Evolutionary conservation across 78 protist species (phyloP).

Genomic region (Bigelowiella natans): DNA sequence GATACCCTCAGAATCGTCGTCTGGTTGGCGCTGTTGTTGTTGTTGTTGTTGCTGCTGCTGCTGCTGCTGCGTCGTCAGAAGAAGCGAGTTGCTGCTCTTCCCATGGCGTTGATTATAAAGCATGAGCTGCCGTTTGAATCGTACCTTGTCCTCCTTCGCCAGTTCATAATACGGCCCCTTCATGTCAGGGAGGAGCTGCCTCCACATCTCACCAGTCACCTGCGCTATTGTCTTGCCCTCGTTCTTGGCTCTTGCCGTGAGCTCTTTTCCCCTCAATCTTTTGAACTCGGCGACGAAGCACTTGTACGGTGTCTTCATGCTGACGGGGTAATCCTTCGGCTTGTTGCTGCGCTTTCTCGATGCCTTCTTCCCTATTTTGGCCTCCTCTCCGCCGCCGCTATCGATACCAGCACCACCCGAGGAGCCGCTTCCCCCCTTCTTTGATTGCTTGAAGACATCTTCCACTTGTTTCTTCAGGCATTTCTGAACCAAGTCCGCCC

Average conservation of each 20-base stretch:
- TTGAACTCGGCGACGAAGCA: background rate
- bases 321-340: background rate
- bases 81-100: too few relatives aligned
- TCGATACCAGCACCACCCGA: too few relatives aligned
- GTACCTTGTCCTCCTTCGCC: background rate
- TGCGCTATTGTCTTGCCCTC: background rate
- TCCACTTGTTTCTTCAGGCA: background rate
- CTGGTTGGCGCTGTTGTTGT: too few relatives aligned
- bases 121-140: background rate
- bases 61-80: too few relatives aligned
- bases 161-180: background rate
- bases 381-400: background rate
- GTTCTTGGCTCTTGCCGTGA: background rate
- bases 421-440: background rate
- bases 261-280: background rate
- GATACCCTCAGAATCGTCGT: too few relatives aligned
- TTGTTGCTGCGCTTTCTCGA: background rate
- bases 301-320: background rate
- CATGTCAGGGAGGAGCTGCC: background rate
- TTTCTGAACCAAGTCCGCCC: background rate
- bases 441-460: background rate
- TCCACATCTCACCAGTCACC: background rate
- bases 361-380: background rate
- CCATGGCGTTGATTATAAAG: too few relatives aligned
- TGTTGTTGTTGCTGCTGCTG: too few relatives aligned